A percentile compares a stretch with the other conserved stretches of the same genome.
phyloP scores from a whole-genome alignment of 2,329 filamentous ascomycete genomes.

The Penicillium janthinellum region DNA sequence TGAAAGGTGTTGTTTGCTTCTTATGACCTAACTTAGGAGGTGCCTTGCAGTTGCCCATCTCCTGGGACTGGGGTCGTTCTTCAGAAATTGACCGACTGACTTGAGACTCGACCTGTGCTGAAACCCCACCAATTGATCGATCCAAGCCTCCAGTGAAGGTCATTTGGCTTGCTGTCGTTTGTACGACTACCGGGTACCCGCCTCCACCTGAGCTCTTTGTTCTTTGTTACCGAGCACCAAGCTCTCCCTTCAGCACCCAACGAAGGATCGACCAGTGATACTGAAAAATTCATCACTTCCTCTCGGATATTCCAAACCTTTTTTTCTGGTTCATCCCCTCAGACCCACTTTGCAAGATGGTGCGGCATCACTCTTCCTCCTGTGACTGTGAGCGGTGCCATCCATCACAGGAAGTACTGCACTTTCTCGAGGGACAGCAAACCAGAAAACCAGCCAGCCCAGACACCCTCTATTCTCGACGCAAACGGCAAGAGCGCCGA shows the following conservation, averaged over 20 bases:
- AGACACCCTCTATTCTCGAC: background rate
- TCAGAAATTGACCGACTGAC: background rate
- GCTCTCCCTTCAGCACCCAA: background rate
- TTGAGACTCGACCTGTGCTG: background rate
- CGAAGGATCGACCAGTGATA: background rate
- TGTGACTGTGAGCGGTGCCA: slow-evolving; percentile 4
- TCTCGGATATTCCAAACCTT: background rate
- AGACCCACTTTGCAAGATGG: background rate
- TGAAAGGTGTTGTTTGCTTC: background rate
- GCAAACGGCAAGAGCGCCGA: background rate
- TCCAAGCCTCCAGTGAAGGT: background rate
- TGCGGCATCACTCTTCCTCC: background rate
- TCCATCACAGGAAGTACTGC: background rate
- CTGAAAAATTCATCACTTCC: background rate
- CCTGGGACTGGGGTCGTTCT: background rate
- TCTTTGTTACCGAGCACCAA: background rate
- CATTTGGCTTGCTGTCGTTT: background rate
- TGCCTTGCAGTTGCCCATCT: background rate
- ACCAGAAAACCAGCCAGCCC: background rate
- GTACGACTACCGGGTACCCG: background rate
- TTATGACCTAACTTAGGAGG: background rate
- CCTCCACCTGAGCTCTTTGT: background rate
- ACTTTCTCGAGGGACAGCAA: background rate
- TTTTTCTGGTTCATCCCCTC: background rate
- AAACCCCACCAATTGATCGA: background rate